Percentiles rank a stretch among this genome's conserved stretches.
These are phyloP conservation scores for Monosporascus ibericus DNA, from an alignment of 2,329 filamentous ascomycete species.

Conservation along the genomic window DNA sequence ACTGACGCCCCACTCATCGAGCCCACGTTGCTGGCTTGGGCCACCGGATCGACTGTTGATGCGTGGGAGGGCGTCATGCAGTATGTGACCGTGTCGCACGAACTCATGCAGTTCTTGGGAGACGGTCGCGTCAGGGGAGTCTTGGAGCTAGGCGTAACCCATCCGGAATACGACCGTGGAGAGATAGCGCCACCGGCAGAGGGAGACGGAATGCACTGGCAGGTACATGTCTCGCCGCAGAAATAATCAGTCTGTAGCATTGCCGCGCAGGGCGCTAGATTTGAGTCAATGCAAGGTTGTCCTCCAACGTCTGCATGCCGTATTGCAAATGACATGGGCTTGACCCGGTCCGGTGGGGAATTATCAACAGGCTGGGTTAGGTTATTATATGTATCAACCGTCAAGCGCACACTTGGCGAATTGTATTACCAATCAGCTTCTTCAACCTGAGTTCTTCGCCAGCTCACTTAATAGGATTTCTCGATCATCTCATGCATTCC, in stretches of 20 bases:
- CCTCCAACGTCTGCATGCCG: too few species aligned
- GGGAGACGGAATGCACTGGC: neutral
- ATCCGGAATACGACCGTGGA: constrained; percentile 30
- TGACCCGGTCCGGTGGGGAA: too few species aligned
- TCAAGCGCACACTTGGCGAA: too few species aligned
- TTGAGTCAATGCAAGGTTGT: too few species aligned
- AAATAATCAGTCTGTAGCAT: neutral
- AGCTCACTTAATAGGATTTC: too few species aligned
- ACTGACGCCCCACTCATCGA: constrained; percentile 62
- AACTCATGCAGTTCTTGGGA: constrained; percentile 47
- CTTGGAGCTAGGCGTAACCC: constrained; percentile 27
- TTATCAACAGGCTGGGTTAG: too few species aligned
- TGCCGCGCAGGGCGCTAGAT: too few species aligned
- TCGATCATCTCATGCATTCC: too few species aligned
- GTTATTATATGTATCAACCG: too few species aligned
- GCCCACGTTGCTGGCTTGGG: constrained; percentile 53
- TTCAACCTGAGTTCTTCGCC: too few species aligned
- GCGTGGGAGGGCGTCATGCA: constrained; percentile 49
- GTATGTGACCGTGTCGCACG: constrained; percentile 53
- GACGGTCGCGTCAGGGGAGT: constrained; percentile 42
- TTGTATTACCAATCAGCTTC: too few species aligned
- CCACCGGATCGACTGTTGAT: constrained; percentile 55
- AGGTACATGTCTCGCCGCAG: neutral
- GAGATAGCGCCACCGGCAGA: neutral
- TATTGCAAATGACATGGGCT: too few species aligned